Evolutionary conservation across 2,329 filamentous ascomycete genomes (phyloP).

Genomic region (Fonsecaea monophora): DNA sequence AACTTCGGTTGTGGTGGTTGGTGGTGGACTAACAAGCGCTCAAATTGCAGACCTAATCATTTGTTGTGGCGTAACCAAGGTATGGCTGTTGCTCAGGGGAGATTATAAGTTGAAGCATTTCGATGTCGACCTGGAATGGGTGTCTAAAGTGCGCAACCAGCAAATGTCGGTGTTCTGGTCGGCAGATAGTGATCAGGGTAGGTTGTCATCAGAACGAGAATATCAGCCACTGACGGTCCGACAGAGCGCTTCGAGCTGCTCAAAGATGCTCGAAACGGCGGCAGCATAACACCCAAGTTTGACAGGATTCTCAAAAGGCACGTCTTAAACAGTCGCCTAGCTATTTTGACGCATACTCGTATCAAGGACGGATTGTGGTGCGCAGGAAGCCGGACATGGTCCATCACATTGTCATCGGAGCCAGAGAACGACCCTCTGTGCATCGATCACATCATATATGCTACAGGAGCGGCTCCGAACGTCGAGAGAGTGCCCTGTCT

Average conservation of each 20-base stretch:
- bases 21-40: constrained; percentile 77
- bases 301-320: constrained; percentile 71
- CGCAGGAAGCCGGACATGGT: constrained; percentile 54
- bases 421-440: constrained; percentile 59
- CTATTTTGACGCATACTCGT: constrained; percentile 64
- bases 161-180: constrained; percentile 80
- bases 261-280: constrained; percentile 71
- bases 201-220: not conserved
- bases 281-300: constrained; percentile 75
- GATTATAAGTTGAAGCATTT: constrained; percentile 72
- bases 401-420: constrained; percentile 54
- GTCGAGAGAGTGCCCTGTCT: constrained; percentile 68
- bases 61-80: constrained; percentile 68
- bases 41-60: constrained; percentile 74
- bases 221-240: constrained; percentile 22
- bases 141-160: constrained; percentile 80
- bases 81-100: constrained; percentile 73
- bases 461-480: constrained; percentile 73
- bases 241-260: constrained; percentile 70
- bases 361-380: constrained; percentile 59
- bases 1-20: constrained; percentile 70
- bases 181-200: constrained; percentile 68
- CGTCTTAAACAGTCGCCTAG: constrained; percentile 58
- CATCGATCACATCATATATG: constrained; percentile 75
- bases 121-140: constrained; percentile 78